These are phyloP conservation scores for Basipetospora chlamydospora DNA, from an alignment of 2,329 filamentous ascomycete species.

Conservation along the genomic window DNA sequence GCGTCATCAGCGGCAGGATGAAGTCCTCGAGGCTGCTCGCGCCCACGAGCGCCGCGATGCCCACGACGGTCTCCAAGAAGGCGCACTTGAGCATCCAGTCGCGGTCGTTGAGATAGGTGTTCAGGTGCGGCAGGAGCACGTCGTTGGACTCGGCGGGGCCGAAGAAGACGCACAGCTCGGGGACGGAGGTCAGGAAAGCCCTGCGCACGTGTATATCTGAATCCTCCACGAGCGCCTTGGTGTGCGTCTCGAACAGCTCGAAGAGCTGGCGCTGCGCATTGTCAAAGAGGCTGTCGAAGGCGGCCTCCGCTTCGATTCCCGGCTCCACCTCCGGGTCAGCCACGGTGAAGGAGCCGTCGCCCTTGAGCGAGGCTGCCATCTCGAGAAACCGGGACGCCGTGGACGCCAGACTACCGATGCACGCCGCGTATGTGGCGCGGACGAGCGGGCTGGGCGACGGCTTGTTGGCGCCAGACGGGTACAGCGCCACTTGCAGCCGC, in stretches of 20 bases:
- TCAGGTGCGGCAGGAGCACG: conserved; percentile 88
- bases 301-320: conserved; percentile 48
- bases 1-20: conserved; percentile 88
- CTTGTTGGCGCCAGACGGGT: conserved; percentile 15
- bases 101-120: conserved; percentile 90
- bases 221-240: conserved; percentile 81
- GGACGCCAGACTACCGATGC: conserved; percentile 73
- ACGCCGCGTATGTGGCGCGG: conserved; percentile 83
- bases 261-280: conserved; percentile 72
- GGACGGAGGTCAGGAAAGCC: conserved; percentile 82
- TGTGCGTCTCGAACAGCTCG: conserved; percentile 72
- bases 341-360: conserved; percentile 66
- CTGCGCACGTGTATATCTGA: conserved; percentile 71
- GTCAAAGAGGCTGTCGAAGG: conserved; percentile 76
- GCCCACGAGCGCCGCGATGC: conserved; percentile 80
- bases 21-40: conserved; percentile 86
- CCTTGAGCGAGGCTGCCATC: conserved; percentile 74
- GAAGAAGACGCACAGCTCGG: conserved; percentile 88
- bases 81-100: conserved; percentile 96
- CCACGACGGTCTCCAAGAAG: conserved; percentile 91
- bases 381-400: conserved; percentile 78
- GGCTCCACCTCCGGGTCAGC: conserved; percentile 70
- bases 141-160: conserved; percentile 85
- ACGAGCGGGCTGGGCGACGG: conserved; percentile 52
- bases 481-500: conserved; percentile 41